phyloP scores from a whole-genome alignment of 192 early-diverging fungal genomes.

The Geranomyces michiganensis region DNA sequence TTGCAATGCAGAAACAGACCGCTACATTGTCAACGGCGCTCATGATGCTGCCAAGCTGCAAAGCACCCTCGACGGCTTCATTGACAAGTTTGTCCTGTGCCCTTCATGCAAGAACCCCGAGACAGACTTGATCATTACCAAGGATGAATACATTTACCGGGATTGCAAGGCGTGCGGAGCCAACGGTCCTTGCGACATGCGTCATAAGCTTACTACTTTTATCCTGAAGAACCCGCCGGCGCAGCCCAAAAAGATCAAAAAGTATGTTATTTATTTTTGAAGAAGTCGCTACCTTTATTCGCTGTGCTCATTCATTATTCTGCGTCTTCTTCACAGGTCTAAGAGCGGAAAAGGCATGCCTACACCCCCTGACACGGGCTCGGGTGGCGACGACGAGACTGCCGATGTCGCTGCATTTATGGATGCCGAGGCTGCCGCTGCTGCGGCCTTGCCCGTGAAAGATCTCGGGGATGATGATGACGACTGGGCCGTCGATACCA shows the following conservation, averaged over 20 bases:
- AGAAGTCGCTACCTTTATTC: not conserved
- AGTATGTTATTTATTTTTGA: constrained; percentile 2
- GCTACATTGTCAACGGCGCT: constrained; percentile 94
- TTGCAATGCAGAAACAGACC: constrained; percentile 85
- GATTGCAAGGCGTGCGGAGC: constrained; percentile 95
- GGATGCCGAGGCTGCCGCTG: constrained; percentile 67
- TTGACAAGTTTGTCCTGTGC: constrained; percentile 94
- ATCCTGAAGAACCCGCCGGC: constrained; percentile 92
- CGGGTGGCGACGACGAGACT: constrained; percentile 58
- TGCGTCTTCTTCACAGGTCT: not conserved
- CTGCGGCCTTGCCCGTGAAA: constrained; percentile 43
- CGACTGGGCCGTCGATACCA: constrained; percentile 80
- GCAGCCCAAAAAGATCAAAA: constrained; percentile 30
- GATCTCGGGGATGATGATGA: constrained; percentile 65
- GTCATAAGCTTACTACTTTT: constrained; percentile 85
- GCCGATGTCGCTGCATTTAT: constrained; percentile 72
- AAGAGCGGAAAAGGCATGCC: constrained; percentile 26
- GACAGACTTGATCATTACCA: constrained; percentile 77
- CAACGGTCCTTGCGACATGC: constrained; percentile 78
- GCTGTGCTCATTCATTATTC: not conserved
- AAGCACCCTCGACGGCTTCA: constrained; percentile 83
- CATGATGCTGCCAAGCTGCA: constrained; percentile 88
- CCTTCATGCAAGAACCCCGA: constrained; percentile 93
- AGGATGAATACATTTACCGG: constrained; percentile 63
- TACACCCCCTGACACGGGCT: constrained; percentile 49